Evolutionary conservation across 2,329 filamentous ascomycete species (phyloP).

Genomic region (Fusarium hainanense): DNA sequence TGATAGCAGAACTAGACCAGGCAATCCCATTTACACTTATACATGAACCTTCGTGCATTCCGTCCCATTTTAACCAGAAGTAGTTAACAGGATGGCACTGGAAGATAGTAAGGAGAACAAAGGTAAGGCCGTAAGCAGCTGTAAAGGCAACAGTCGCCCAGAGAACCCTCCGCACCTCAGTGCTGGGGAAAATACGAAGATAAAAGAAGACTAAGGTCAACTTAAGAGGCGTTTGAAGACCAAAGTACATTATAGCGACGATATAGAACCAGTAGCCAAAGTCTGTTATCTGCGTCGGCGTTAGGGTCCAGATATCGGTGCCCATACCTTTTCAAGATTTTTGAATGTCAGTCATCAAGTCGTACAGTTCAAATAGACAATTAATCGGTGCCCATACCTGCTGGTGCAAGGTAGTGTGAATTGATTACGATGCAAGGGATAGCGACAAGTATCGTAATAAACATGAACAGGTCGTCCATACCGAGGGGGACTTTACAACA

Average conservation of each 20-base stretch:
- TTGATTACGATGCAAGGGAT: conserved; percentile 48
- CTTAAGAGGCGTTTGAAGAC: conserved; percentile 60
- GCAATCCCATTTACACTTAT: conserved; percentile 60
- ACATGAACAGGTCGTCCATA: conserved; percentile 53
- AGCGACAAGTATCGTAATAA: conserved; percentile 45
- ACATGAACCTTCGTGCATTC: conserved; percentile 59
- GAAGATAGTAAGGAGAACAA: conserved; percentile 58
- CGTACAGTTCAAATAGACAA: too few species aligned
- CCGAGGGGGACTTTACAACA: conserved; percentile 50
- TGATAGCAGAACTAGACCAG: conserved; percentile 64
- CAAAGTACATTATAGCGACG: conserved; percentile 59
- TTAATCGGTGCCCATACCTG: conserved; percentile 57
- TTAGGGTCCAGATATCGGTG: conserved; percentile 60
- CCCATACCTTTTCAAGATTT: too few species aligned
- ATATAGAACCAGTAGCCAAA: conserved; percentile 59
- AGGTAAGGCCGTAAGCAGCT: conserved; percentile 54
- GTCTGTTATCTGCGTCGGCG: conserved; percentile 53
- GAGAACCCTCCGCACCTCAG: conserved; percentile 53
- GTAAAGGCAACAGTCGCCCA: conserved; percentile 56
- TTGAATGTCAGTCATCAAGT: too few species aligned
- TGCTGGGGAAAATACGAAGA: conserved; percentile 62
- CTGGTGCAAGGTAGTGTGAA: conserved; percentile 46
- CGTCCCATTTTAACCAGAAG: conserved; percentile 66
- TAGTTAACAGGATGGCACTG: conserved; percentile 63
- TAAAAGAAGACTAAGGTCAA: conserved; percentile 66